Evolutionary conservation across 192 early-diverging fungal genomes (phyloP).

Genomic region (Entomortierella lignicola): DNA sequence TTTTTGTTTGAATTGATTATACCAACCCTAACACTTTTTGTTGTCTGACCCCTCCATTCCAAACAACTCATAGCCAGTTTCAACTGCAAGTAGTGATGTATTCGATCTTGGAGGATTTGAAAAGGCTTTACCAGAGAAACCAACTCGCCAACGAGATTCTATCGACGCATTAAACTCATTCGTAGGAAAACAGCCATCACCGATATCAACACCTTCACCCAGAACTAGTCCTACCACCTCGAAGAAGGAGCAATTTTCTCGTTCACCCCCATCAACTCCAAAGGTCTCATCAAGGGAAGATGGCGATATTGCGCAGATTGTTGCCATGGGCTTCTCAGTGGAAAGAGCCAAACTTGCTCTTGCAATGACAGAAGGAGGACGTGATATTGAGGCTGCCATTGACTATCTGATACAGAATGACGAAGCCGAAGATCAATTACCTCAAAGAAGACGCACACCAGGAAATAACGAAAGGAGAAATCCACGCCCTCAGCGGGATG

Average conservation of each 20-base stretch:
- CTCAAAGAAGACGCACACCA: slow-evolving; percentile 11
- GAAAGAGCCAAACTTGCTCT: slow-evolving; percentile 76
- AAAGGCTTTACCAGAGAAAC: slow-evolving; percentile 27
- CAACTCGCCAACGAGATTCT: slow-evolving; percentile 29
- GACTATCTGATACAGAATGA: slow-evolving; percentile 61
- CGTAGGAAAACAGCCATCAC: slow-evolving; percentile 42
- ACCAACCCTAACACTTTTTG: too few relatives aligned
- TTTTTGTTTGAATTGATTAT: too few relatives aligned
- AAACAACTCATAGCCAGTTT: slow-evolving; percentile 6
- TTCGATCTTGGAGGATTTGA: slow-evolving; percentile 49
- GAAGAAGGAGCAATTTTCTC: slow-evolving; percentile 1
- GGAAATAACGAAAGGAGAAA: background rate
- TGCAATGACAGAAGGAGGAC: slow-evolving; percentile 71
- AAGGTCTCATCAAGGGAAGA: slow-evolving; percentile 40
- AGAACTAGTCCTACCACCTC: slow-evolving; percentile 19
- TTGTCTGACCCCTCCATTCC: too few relatives aligned
- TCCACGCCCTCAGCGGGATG: slow-evolving; percentile 9
- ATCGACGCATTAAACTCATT: slow-evolving; percentile 39
- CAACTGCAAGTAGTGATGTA: slow-evolving; percentile 21
- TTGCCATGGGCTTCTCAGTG: slow-evolving; percentile 83
- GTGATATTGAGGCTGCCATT: slow-evolving; percentile 65
- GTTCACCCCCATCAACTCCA: background rate
- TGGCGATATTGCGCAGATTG: slow-evolving; percentile 75
- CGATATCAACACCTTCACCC: slow-evolving; percentile 8
- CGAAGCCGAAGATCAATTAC: slow-evolving; percentile 40